Evolutionary conservation across 2,329 filamentous ascomycete species (phyloP), one percentile per base, ranked within the genome.

Genomic region (Ophiostoma sp.): DNA sequence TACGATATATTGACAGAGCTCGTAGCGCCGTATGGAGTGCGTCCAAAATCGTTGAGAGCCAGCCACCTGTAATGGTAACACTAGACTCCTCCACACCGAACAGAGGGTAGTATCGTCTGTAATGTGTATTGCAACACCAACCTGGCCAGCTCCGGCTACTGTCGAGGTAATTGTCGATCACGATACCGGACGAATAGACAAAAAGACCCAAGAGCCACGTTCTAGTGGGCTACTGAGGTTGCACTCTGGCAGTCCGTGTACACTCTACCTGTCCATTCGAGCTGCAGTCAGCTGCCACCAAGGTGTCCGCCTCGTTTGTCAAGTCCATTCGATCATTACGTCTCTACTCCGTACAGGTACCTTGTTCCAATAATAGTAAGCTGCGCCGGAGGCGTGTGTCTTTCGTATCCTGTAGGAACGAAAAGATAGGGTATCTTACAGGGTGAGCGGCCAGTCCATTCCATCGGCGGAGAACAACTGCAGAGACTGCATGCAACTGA

Each of bases 171-270:
- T 18, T 52, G 49, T 27, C 18, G 49, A 55, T 55, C 49, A 55
- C 49, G 49, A 55, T 55, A 55, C 49, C 49, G 49, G 49, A 55
- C 27, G 49, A 55, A 18, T 55, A 55, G 49, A 55, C 49, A 55
- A 55, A 18, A 12, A 55, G 49, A 12, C 16, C 49, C 8, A 36
- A 9, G n/a, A 3, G 42, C 8, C 42, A 12, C 14, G 42, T 27
- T n/a, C 3, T 55, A 4, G 27, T 27, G 27, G 27, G 27, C 27
- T 27, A 27, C 18, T 55, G 14, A 27, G 18, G 49, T 36, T 27
- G 7, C 7, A 18, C 27, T 27, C 27, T 27, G 27, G 27, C 1
- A 27, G 27, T 27, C 27, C 27, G 27, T 27, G 27, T 27, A 27
- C 27, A 27, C 27, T 27, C 27, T 27, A 27, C 27, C 27, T 27